Conservation (phyloP, 23 red algal species). For the Chondrus crispus region DNA sequence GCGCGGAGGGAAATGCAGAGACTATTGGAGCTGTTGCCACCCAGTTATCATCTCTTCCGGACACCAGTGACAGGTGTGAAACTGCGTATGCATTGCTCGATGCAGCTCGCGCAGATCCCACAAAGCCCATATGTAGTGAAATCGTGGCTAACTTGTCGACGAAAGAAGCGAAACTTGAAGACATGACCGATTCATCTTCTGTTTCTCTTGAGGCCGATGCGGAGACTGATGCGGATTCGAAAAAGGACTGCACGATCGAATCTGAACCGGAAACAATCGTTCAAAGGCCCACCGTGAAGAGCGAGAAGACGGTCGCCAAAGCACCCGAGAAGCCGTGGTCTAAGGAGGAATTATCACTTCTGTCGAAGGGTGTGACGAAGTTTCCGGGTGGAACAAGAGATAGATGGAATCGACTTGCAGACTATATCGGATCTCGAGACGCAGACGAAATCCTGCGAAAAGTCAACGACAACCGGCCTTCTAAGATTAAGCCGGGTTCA, state of each 20-base stretch:
- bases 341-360: constrained; percentile 52
- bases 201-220: neutral
- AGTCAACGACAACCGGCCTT: constrained; percentile 56
- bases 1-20: constrained; percentile 40
- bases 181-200: neutral
- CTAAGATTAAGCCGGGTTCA: neutral
- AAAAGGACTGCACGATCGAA: neutral
- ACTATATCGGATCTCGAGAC: constrained; percentile 49
- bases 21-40: constrained; percentile 13
- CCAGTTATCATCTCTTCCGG: neutral
- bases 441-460: constrained; percentile 51
- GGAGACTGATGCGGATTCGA: neutral
- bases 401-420: constrained; percentile 55
- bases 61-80: neutral
- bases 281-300: neutral
- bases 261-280: neutral
- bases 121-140: neutral
- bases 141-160: neutral
- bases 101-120: neutral
- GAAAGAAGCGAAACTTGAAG: neutral
- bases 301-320: neutral
- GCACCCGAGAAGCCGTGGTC: constrained; percentile 29
- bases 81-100: neutral
- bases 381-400: constrained; percentile 72
- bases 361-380: constrained; percentile 74